Base-by-base conservation (phyloP, 2,329 filamentous ascomycete genomes). In the Penicillium sp. region DNA sequence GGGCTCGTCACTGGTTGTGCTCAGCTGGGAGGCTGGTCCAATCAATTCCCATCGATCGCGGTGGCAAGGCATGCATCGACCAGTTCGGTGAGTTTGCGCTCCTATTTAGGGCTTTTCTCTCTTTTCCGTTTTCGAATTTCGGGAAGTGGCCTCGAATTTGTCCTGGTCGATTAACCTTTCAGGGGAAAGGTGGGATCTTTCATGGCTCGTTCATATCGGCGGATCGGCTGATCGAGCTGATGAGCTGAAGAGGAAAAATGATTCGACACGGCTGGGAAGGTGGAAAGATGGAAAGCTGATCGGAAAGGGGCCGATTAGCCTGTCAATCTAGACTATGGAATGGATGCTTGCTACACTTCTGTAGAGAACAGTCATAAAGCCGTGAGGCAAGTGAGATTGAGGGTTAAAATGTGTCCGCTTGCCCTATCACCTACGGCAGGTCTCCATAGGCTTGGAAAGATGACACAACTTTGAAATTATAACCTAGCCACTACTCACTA, bases 1-100 rank as follows among this genome's bases (percentile, higher is more conserved):
- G 9, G 27, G 36, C 27, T 31, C 41, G 54, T 65, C 59, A 63
- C 60, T 63, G 63, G 62, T 46, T 54, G 40, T 50, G 24, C 33
- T 49, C 58, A 56, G 58, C 50, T 53, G 58, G 44, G 41, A 36
- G 46, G 33, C 53, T 35, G 51, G 56, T 57, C 55, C 62, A 56
- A 50, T 53, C 36, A 51, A 49, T 16, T 22, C 7, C 41, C 24
- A 43, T 33, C 33, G 13, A 18, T n/a, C 13, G 9, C 11, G n/a
- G 54, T 59, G 56, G 63, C 58, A 55, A 62, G 37, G n/a, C 22
- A 13, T 31, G 11, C 24, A 53, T 53, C 50, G 37, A 43, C 24
- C 35, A 40, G 41, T 39, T 33, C 19, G 16, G 19, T 14, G 16
- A 22, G n/a, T 18, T 49, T 35, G 46, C 31, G 11, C 43, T 39